phyloP scores from a whole-genome alignment of 768 basidiomycete species.

The Termitomyces sp. region DNA sequence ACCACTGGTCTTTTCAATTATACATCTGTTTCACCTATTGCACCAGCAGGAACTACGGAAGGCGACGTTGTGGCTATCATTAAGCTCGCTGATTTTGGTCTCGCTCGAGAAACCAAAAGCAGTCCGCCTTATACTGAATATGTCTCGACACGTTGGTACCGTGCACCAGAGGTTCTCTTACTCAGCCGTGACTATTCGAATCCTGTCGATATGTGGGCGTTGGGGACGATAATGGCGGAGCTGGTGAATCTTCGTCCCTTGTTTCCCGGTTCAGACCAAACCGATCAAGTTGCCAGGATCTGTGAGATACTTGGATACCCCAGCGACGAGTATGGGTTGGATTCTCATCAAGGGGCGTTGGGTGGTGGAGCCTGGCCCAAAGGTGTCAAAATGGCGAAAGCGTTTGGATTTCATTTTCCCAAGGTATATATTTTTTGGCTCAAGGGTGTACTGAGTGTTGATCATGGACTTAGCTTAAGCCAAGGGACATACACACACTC shows the following conservation, averaged over 20 bases:
- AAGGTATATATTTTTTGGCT: constrained; percentile 51
- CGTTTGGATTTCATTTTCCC: constrained; percentile 82
- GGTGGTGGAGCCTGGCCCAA: constrained; percentile 88
- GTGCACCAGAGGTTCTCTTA: constrained; percentile 94
- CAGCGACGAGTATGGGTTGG: constrained; percentile 72
- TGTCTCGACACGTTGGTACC: constrained; percentile 99
- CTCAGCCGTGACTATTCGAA: constrained; percentile 90
- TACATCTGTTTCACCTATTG: constrained; percentile 66
- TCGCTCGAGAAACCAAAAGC: constrained; percentile 86
- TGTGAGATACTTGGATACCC: constrained; percentile 95
- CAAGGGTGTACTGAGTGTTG: constrained; percentile 3
- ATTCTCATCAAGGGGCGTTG: constrained; percentile 56
- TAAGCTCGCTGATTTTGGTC: constrained; percentile 97
- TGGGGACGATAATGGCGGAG: constrained; percentile 98
- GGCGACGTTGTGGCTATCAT: constrained; percentile 96
- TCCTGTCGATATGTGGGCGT: constrained; percentile 99
- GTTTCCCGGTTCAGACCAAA: constrained; percentile 89
- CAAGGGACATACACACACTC: constrained; percentile 60
- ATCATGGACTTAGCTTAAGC: constrained; percentile 42
- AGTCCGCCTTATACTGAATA: constrained; percentile 97
- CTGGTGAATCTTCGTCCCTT: constrained; percentile 90
- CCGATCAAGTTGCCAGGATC: constrained; percentile 89
- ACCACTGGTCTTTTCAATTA: constrained; percentile 96
- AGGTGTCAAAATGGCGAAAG: constrained; percentile 83
- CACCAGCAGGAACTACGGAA: constrained; percentile 54